A percentile compares a stretch with the other conserved stretches of the same genome.
These are phyloP conservation scores for Penicillium arizonense DNA, from an alignment of 495 filamentous ascomycete species.

Conservation along the genomic window DNA sequence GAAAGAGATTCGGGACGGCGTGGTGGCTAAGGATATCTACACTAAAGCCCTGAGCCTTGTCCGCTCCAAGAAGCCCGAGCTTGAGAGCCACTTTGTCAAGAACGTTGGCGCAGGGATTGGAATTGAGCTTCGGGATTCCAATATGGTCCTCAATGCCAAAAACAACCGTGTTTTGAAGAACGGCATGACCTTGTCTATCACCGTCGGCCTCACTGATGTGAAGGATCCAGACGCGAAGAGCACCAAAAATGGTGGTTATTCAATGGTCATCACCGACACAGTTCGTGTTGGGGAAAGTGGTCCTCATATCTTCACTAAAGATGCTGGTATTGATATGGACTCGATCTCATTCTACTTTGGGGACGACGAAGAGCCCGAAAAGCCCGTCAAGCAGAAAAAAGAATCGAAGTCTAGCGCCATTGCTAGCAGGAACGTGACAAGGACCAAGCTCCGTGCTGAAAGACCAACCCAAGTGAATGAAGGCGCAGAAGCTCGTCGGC, in stretches of 20 bases:
- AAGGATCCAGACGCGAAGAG: slow-evolving; percentile 79
- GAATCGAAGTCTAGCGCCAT: slow-evolving; percentile 79
- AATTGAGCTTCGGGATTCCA: slow-evolving; percentile 82
- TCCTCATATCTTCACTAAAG: slow-evolving; percentile 83
- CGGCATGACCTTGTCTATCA: slow-evolving; percentile 93
- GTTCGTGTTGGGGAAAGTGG: slow-evolving; percentile 79
- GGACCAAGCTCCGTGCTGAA: slow-evolving; percentile 90
- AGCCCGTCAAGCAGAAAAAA: slow-evolving; percentile 67
- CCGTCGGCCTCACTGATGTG: slow-evolving; percentile 83
- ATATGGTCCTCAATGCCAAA: slow-evolving; percentile 79
- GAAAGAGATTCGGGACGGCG: slow-evolving; percentile 86
- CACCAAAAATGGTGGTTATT: slow-evolving; percentile 82
- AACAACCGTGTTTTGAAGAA: slow-evolving; percentile 80
- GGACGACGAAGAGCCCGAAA: slow-evolving; percentile 72
- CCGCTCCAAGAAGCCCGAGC: slow-evolving; percentile 85
- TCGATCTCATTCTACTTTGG: slow-evolving; percentile 97
- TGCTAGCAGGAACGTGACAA: slow-evolving; percentile 87
- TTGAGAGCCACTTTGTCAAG: slow-evolving; percentile 90
- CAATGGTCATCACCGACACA: slow-evolving; percentile 87
- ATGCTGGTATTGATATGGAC: slow-evolving; percentile 85
- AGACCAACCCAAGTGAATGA: slow-evolving; percentile 82
- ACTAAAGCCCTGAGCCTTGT: slow-evolving; percentile 77
- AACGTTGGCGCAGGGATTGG: slow-evolving; percentile 88
- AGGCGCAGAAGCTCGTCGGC: slow-evolving; percentile 81
- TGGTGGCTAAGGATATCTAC: slow-evolving; percentile 84